Conservation (phyloP, 331 rosid genomes). For the Acacia pycnantha region DNA sequence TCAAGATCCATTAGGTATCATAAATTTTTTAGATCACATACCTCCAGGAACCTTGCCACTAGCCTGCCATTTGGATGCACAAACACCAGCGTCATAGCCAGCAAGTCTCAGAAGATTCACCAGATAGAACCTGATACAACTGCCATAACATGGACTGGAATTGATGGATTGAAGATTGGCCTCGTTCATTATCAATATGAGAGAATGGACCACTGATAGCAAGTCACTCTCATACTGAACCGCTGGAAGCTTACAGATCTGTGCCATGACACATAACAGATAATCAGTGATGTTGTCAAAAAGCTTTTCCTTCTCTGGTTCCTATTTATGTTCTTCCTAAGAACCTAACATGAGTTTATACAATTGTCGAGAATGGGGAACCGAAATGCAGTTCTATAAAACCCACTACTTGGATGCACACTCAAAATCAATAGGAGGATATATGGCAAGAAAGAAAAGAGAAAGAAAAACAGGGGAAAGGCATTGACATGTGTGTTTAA, state of each 20-base stretch:
- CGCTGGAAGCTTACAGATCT: constrained; percentile 67
- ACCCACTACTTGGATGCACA: background rate
- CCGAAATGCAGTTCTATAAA: background rate
- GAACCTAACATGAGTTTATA: background rate
- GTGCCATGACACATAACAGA: constrained; percentile 31
- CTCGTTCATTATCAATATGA: constrained; percentile 63
- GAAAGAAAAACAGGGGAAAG: background rate
- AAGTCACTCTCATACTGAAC: constrained; percentile 69
- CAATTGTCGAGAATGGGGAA: background rate
- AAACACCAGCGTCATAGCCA: constrained; percentile 89
- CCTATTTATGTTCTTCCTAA: background rate
- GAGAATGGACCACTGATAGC: constrained; percentile 72
- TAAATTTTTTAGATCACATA: constrained; percentile 30
- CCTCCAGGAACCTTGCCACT: constrained; percentile 97
- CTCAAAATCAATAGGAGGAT: background rate
- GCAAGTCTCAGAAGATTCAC: constrained; percentile 76
- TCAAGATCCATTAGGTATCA: constrained; percentile 6
- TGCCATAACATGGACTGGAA: constrained; percentile 73
- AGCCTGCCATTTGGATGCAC: constrained; percentile 87
- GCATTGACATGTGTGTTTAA: background rate
- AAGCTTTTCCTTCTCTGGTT: background rate
- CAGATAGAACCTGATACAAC: constrained; percentile 81
- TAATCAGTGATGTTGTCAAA: constrained; percentile 20
- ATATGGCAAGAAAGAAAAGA: background rate
- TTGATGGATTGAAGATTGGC: constrained; percentile 49